Evolutionary conservation across 768 basidiomycete genomes (phyloP), one percentile per base, ranked within the genome.

Genomic region (Tephrocybe sp.): DNA sequence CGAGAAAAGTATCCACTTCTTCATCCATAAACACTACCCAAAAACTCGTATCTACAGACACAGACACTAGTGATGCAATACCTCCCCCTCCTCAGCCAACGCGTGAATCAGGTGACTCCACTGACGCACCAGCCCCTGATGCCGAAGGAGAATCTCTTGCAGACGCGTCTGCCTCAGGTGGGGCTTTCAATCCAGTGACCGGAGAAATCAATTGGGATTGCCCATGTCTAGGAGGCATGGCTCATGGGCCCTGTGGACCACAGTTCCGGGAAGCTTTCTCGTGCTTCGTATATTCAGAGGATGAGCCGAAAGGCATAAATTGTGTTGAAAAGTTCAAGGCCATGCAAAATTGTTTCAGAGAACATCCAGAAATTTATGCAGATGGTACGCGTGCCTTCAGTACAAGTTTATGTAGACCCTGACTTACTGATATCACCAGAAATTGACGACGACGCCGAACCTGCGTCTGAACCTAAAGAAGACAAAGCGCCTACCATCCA

Each of bases 131-230:
- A 3, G 14, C 48, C 11, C 16, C 55, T 5, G 30, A 43, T 36
- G 38, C 34, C 14, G 49, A 57, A 39, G 52, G 39, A 35, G 55
- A 53, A 31, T n/a, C 53, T 10, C 38, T 40, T 16, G 33, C 51
- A 40, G 52, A 51, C 9, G 56, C 41, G 10, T 11, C 54, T 59
- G 44, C 60, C 47, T 36, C 57, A 20, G 69, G 68, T 34, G 76
- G 76, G 38, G 96, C 97, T 4, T 98, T 82, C 76, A 89, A 99
- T 71, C 95, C 95, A 16, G 93, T 83, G 55, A 99, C 97, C 1
- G 97, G 97, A 39, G 94, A 98, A 78, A 98, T 99, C 62, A 99
- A 99, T 73, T 99, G 97, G 97, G 97, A 98, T 65, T 99, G 97
- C 68, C 93, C 97, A 1, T 98, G 97, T 67, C 83, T 99, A 7